Evolutionary conservation across 202 grass and related monocot species (phyloP).

Genomic region (Carex sylvatica): DNA sequence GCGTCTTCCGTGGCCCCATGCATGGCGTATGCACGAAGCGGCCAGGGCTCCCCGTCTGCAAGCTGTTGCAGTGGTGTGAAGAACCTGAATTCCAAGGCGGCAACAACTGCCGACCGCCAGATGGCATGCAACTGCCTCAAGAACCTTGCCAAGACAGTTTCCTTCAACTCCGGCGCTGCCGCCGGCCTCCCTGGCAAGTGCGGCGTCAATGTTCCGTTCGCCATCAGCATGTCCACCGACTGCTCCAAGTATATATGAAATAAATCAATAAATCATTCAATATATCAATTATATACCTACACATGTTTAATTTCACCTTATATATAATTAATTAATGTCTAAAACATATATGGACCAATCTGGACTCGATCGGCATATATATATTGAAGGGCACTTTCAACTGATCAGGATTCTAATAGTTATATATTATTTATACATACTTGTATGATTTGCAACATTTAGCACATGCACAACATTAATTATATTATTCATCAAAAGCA

Average conservation of each 20-base stretch:
- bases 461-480: background rate
- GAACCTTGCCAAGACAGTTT: background rate
- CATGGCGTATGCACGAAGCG: slow-evolving; percentile 5
- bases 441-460: background rate
- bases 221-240: slow-evolving; percentile 45
- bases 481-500: background rate
- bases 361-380: background rate
- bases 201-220: slow-evolving; percentile 30
- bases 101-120: slow-evolving; percentile 29
- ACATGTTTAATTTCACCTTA: background rate
- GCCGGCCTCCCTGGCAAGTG: slow-evolving; percentile 42
- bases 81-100: background rate
- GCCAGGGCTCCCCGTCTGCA: slow-evolving; percentile 9
- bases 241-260: slow-evolving; percentile 39
- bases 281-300: background rate
- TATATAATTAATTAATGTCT: background rate
- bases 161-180: slow-evolving; percentile 20
- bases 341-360: background rate
- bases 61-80: background rate
- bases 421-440: too few species aligned
- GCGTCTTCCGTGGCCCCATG: background rate
- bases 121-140: slow-evolving; percentile 54
- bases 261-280: background rate
- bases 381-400: background rate
- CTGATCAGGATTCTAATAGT: background rate